phyloP scores from a whole-genome alignment of 2,329 filamentous ascomycete genomes.

The Ilyonectria robusta region DNA sequence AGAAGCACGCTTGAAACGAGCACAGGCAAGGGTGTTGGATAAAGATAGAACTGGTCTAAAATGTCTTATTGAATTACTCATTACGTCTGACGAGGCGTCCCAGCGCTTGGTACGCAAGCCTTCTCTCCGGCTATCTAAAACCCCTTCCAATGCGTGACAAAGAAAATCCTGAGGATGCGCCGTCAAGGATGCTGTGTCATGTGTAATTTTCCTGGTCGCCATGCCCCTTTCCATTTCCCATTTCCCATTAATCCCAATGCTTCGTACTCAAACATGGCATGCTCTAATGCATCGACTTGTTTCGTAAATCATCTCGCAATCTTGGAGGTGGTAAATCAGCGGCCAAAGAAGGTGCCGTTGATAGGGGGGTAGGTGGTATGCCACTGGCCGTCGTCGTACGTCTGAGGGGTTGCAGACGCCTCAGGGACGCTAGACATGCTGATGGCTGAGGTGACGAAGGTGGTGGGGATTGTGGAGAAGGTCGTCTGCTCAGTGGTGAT shows the following conservation, averaged over 20 bases:
- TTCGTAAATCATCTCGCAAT: constrained; percentile 21
- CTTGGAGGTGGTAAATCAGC: constrained; percentile 25
- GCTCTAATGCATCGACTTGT: constrained; percentile 11
- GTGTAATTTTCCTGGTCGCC: constrained; percentile 29
- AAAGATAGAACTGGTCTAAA: not conserved
- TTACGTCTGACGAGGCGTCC: constrained; percentile 51
- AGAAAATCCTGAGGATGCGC: constrained; percentile 20
- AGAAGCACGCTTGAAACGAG: not conserved
- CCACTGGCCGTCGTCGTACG: constrained; percentile 61
- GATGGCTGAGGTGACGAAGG: constrained; percentile 18
- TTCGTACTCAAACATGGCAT: constrained; percentile 14
- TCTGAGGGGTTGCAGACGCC: constrained; percentile 43
- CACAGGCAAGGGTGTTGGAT: constrained; percentile 1
- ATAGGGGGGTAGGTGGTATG: constrained; percentile 61
- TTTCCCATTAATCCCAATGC: constrained; percentile 8
- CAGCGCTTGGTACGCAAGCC: constrained; percentile 58
- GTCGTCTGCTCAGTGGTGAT: constrained; percentile 32
- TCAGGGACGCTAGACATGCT: constrained; percentile 17
- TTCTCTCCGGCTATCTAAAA: constrained; percentile 37
- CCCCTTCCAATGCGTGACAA: constrained; percentile 24
- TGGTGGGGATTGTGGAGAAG: constrained; percentile 31
- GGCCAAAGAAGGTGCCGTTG: constrained; percentile 54
- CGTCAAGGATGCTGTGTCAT: constrained; percentile 24
- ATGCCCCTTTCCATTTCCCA: constrained; percentile 20
- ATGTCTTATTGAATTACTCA: constrained; percentile 40